Percentiles rank a stretch among this genome's conserved stretches.
Evolutionary conservation across 768 basidiomycete species (phyloP).

Genomic region (Clitopilus passeckerianus): DNA sequence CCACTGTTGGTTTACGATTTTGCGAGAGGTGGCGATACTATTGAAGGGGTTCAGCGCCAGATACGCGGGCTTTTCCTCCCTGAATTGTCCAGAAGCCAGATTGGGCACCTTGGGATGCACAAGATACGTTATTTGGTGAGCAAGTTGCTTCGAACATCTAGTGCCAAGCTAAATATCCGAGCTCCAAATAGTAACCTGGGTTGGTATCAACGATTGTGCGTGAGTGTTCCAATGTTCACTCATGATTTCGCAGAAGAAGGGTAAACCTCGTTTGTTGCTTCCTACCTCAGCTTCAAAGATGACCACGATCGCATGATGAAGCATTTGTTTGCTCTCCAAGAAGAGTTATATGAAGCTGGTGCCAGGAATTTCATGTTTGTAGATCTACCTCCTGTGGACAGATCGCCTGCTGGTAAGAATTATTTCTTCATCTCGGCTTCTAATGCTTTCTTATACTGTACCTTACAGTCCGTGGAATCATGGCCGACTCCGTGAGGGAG

Average conservation of each 20-base stretch:
- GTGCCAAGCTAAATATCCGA: not conserved
- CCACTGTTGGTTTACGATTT: constrained; percentile 54
- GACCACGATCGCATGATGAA: constrained; percentile 20
- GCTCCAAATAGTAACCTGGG: constrained; percentile 47
- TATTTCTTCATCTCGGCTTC: not conserved
- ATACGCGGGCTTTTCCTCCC: constrained; percentile 33
- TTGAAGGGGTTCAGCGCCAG: constrained; percentile 36
- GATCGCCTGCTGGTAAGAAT: constrained; percentile 36
- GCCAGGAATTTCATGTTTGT: constrained; percentile 55
- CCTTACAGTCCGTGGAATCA: not conserved
- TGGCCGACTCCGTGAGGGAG: not conserved
- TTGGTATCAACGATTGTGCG: constrained; percentile 68
- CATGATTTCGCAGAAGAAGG: not conserved
- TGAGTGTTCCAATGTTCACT: constrained; percentile 17
- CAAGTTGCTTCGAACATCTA: not conserved
- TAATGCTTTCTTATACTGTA: not conserved
- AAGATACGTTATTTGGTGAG: constrained; percentile 45
- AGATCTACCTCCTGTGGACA: constrained; percentile 51
- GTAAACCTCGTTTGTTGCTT: not conserved
- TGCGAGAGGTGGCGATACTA: constrained; percentile 47
- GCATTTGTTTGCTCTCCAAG: constrained; percentile 38
- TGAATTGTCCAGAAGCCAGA: constrained; percentile 26
- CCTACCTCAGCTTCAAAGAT: constrained; percentile 10
- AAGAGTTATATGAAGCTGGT: constrained; percentile 42
- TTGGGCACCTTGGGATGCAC: constrained; percentile 35